Evolutionary conservation across 176 grass and related monocot genomes (phyloP).

Genomic region (Carex kokanica): DNA sequence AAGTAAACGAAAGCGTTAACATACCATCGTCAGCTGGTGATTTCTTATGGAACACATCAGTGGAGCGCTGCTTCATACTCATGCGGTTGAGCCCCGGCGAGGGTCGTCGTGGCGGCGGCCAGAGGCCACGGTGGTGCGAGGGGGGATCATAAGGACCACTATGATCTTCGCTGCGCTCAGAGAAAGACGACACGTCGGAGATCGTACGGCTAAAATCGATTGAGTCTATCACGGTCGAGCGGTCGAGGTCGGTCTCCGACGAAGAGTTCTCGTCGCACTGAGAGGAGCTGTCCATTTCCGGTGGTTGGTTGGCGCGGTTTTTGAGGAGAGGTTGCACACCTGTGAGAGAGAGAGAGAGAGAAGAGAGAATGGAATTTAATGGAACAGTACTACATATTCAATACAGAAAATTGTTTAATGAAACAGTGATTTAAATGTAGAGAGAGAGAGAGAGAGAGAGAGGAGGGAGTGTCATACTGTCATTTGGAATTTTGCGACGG

Average conservation of each 20-base stretch:
- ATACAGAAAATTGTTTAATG: background rate
- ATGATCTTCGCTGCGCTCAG: slow-evolving; percentile 57
- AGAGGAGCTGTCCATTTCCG: slow-evolving; percentile 63
- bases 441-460: background rate
- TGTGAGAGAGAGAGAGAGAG: background rate
- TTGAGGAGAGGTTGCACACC: background rate
- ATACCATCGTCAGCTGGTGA: slow-evolving; percentile 50
- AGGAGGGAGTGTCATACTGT: too few species aligned
- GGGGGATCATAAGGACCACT: slow-evolving; percentile 47
- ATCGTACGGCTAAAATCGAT: slow-evolving; percentile 67
- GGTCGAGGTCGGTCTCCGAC: slow-evolving; percentile 35
- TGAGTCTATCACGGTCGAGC: slow-evolving; percentile 43
- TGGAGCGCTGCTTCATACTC: slow-evolving; percentile 52
- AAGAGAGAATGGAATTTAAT: background rate
- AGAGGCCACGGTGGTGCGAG: slow-evolving; percentile 30
- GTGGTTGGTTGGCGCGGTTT: background rate
- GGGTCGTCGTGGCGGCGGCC: slow-evolving; percentile 30
- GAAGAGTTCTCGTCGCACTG: slow-evolving; percentile 64
- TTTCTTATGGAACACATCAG: slow-evolving; percentile 49
- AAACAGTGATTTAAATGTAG: background rate
- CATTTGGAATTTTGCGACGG: too few species aligned
- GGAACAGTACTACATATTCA: background rate
- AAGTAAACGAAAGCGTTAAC: background rate
- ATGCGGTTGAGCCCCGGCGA: slow-evolving; percentile 45
- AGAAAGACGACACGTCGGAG: slow-evolving; percentile 77